Conservation (phyloP, 2,329 filamentous ascomycete genomes). For the Fusarium proliferatum region DNA sequence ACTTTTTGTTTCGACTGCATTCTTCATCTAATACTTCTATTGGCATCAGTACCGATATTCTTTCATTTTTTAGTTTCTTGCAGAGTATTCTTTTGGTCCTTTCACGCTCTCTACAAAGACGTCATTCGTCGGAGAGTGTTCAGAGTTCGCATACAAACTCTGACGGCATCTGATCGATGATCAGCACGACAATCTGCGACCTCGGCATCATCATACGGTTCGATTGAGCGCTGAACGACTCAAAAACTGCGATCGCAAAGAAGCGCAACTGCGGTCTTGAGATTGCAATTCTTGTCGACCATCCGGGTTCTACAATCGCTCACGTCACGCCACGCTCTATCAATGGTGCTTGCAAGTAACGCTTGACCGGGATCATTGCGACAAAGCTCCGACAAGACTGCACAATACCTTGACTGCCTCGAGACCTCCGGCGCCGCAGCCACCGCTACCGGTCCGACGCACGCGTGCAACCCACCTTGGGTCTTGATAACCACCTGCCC, state of each 20-base stretch:
- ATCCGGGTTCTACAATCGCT: constrained; percentile 15
- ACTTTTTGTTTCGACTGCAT: constrained; percentile 5
- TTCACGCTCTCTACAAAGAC: constrained; percentile 23
- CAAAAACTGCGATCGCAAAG: background rate
- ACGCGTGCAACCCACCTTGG: constrained; percentile 27
- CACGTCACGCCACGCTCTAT: constrained; percentile 11
- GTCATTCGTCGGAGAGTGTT: constrained; percentile 11
- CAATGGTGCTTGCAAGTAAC: constrained; percentile 25
- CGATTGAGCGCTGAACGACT: background rate
- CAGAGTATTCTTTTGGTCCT: constrained; percentile 18
- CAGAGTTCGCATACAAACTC: constrained; percentile 13
- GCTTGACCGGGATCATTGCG: constrained; percentile 33
- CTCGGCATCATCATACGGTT: background rate
- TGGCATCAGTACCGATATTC: background rate
- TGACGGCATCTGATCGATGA: constrained; percentile 11
- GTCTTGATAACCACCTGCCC: constrained; percentile 18
- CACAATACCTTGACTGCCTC: constrained; percentile 5
- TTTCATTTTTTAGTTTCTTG: background rate
- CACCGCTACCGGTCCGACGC: constrained; percentile 34
- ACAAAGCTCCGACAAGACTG: constrained; percentile 19
- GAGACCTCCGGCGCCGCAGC: constrained; percentile 29
- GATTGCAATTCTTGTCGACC: constrained; percentile 4
- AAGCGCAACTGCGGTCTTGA: background rate
- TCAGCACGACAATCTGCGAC: constrained; percentile 4
- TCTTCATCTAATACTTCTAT: background rate